A percentile compares a stretch with the other conserved stretches of the same genome.
Evolutionary conservation across 2,329 filamentous ascomycete genomes (phyloP).

Genomic region (Xylaria arbuscula): DNA sequence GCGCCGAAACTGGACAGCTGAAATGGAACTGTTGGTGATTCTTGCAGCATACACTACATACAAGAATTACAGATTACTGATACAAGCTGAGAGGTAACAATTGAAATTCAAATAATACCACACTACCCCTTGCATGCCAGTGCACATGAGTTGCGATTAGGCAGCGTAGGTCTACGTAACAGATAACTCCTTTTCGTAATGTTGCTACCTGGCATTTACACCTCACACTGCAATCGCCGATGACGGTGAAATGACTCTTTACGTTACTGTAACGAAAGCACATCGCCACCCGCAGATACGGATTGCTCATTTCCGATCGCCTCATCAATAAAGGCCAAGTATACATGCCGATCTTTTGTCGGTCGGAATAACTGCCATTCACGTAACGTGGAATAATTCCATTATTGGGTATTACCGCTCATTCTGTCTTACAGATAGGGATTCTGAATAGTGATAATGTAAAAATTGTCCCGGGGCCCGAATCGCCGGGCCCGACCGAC

Average conservation of each 20-base stretch:
- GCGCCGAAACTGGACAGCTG: neutral
- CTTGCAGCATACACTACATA: neutral
- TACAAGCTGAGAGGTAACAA: neutral
- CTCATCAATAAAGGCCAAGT: neutral
- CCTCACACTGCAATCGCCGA: neutral
- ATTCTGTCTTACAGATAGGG: neutral
- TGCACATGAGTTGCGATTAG: neutral
- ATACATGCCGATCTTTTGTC: slow-evolving; percentile 17
- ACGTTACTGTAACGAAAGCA: slow-evolving; percentile 1
- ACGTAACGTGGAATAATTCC: neutral
- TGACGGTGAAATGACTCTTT: neutral
- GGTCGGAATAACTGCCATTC: neutral
- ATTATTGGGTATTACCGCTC: neutral
- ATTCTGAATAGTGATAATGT: neutral
- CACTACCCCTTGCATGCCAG: neutral
- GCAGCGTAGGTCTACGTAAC: neutral
- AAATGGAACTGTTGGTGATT: slow-evolving; percentile 5
- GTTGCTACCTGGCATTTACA: neutral
- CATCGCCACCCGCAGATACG: neutral
- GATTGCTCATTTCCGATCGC: neutral
- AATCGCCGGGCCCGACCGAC: slow-evolving; percentile 5
- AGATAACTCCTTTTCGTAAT: neutral
- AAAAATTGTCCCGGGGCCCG: neutral
- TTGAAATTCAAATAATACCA: slow-evolving; percentile 16
- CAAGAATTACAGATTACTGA: slow-evolving; percentile 3